These are phyloP conservation scores for Blechomonas ayalai DNA, from an alignment of 208 protist genomes.

Conservation along the genomic window DNA sequence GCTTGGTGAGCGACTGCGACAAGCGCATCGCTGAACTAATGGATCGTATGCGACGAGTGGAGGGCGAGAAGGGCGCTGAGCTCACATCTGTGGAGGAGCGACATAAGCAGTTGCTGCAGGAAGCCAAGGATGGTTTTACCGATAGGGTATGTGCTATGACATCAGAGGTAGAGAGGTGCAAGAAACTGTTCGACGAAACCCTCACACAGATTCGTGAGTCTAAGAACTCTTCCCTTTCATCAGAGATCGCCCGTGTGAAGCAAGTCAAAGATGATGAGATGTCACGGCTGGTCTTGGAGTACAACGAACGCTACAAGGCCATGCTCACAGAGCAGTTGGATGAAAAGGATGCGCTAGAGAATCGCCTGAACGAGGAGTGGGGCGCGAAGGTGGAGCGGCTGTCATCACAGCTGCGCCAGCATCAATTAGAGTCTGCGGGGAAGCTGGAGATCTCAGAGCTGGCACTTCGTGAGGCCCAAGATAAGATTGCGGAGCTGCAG, in stretches of 20 bases:
- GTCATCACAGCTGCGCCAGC: conserved; percentile 16
- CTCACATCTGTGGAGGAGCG: conserved; percentile 12
- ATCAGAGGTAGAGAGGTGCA: conserved; percentile 27
- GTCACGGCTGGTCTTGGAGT: conserved; percentile 72
- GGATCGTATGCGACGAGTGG: conserved; percentile 14
- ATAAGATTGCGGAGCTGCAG: conserved; percentile 15
- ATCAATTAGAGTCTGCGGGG: conserved; percentile 8
- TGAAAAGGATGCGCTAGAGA: conserved; percentile 63
- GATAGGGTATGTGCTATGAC: conserved; percentile 25
- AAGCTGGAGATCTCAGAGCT: conserved; percentile 16
- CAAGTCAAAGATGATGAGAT: conserved; percentile 62
- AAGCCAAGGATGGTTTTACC: conserved; percentile 29
- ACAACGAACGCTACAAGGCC: conserved; percentile 90
- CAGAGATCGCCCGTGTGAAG: conserved; percentile 24
- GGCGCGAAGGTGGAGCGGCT: conserved; percentile 19
- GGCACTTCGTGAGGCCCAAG: conserved; percentile 17
- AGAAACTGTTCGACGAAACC: conserved; percentile 32
- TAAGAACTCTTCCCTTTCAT: conserved; percentile 16
- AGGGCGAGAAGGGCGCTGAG: conserved; percentile 15
- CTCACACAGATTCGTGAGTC: conserved; percentile 20
- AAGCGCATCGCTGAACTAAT: conserved; percentile 25
- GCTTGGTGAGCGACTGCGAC: conserved; percentile 72
- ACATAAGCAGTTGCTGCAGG: conserved; percentile 22
- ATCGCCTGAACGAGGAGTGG: conserved; percentile 36
- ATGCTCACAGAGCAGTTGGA: conserved; percentile 90